phyloP scores from a whole-genome alignment of 108 stramenopile species.

The Hondaea fermentalgiana region DNA sequence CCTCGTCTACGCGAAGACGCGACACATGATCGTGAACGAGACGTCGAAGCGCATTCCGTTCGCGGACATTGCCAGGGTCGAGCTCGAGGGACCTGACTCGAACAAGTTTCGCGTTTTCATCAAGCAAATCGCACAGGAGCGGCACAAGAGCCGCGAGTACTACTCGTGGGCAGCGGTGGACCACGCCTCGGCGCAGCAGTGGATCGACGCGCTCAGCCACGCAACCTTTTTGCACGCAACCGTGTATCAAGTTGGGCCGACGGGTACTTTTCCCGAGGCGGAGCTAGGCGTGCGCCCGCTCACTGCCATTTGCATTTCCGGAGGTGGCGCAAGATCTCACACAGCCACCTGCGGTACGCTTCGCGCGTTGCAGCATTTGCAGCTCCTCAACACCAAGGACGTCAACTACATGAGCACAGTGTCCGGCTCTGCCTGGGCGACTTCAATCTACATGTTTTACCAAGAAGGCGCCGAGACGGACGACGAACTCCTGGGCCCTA shows the following conservation, averaged over 20 bases:
- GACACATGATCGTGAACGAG: neutral
- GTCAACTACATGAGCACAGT: neutral
- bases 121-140: neutral
- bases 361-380: neutral
- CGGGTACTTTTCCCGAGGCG: neutral
- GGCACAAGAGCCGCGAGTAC: neutral
- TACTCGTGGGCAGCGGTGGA: neutral
- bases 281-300: neutral
- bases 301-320: conserved; percentile 3
- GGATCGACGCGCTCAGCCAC: neutral
- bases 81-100: neutral
- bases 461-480: neutral
- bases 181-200: neutral
- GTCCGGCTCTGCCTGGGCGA: neutral
- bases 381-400: neutral
- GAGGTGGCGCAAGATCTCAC: neutral
- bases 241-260: neutral
- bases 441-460: neutral
- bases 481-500: neutral
- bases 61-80: neutral
- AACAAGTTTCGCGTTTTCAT: neutral
- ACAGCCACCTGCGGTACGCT: neutral
- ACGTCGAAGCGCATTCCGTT: neutral
- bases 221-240: neutral
- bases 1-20: neutral